Conservation (phyloP, 2,329 filamentous ascomycete genomes). For the Paecilomyces fulvus region DNA sequence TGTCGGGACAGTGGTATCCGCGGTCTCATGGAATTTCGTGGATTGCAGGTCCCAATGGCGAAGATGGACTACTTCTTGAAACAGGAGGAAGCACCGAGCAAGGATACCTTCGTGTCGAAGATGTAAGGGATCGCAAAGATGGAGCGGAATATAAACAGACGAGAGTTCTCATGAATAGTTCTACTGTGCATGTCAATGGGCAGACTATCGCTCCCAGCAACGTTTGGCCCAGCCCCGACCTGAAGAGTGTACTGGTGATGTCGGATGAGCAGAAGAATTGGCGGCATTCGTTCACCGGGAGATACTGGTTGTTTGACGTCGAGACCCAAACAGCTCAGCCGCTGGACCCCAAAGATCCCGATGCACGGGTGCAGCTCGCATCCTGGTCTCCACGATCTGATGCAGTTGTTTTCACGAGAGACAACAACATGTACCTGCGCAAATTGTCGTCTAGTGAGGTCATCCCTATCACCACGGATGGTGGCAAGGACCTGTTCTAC, state of each 20-base stretch:
- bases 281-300: slow-evolving; percentile 78
- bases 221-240: slow-evolving; percentile 69
- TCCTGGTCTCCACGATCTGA: slow-evolving; percentile 84
- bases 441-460: slow-evolving; percentile 53
- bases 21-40: slow-evolving; percentile 36
- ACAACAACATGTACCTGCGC: slow-evolving; percentile 85
- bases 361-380: slow-evolving; percentile 69
- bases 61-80: slow-evolving; percentile 78
- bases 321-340: slow-evolving; percentile 67
- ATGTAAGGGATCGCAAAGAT: slow-evolving; percentile 57
- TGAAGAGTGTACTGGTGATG: slow-evolving; percentile 78
- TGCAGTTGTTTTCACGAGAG: slow-evolving; percentile 76
- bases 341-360: slow-evolving; percentile 59
- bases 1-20: slow-evolving; percentile 30
- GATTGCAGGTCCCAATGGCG: slow-evolving; percentile 39
- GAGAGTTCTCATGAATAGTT: slow-evolving; percentile 66
- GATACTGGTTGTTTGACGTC: slow-evolving; percentile 91
- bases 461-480: slow-evolving; percentile 73
- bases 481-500: slow-evolving; percentile 83
- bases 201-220: slow-evolving; percentile 49
- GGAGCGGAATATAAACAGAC: slow-evolving; percentile 41
- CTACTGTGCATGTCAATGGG: slow-evolving; percentile 53
- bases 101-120: slow-evolving; percentile 76
- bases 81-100: slow-evolving; percentile 50
- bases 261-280: slow-evolving; percentile 68